Base-by-base conservation (phyloP, 345 rosid species). In the Crucihimalaya himalaica region DNA sequence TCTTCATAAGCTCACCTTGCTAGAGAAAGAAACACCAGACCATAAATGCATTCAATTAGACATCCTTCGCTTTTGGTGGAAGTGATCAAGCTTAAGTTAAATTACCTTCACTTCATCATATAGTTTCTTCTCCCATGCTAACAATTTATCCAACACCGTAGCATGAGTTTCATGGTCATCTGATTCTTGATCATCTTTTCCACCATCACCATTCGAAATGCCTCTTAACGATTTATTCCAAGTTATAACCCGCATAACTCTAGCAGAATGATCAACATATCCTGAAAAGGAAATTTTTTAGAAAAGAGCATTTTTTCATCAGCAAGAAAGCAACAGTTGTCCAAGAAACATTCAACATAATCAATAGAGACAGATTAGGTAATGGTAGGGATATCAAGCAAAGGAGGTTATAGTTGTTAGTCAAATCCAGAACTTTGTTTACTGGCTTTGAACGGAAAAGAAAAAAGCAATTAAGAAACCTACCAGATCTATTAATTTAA, bases 1-100 rank as follows among this genome's bases (percentile, higher is more conserved):
- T 87, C 89, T 95, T 95, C 93, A 90, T 92, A 63, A 88, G 81
- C 88, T 95, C 99, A 34, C 96, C 91, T 88, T 89, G 97, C 98
- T 94, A 76, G 7, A 57, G 31, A 45, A 34, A 52, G 56, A 61
- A 78, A 73, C 53, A 45, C 71, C 71, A 58, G 23, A 58, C 47
- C 16, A 27, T 2, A 35, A 58, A 6, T 8, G 42, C n/a, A 51
- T 51, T 72, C 51, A 60, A 18, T 8, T 34, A 71, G 34, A 57
- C 29, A 16, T 50, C 10, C 34, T 31, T 53, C 16, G 27, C 7
- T 8, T 40, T 1, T 21, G 39, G n/a, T 48, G 27, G 50, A 28
- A 46, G 45, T 16, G 55, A 35, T 46, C n/a, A 35, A 76, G 35
- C 47, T 5, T 71, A 50, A 29, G 42, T 57, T 42, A 25, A 39